These are phyloP conservation scores for Anethum foeniculum DNA, from an alignment of 140 eudicot species.

Conservation along the genomic window DNA sequence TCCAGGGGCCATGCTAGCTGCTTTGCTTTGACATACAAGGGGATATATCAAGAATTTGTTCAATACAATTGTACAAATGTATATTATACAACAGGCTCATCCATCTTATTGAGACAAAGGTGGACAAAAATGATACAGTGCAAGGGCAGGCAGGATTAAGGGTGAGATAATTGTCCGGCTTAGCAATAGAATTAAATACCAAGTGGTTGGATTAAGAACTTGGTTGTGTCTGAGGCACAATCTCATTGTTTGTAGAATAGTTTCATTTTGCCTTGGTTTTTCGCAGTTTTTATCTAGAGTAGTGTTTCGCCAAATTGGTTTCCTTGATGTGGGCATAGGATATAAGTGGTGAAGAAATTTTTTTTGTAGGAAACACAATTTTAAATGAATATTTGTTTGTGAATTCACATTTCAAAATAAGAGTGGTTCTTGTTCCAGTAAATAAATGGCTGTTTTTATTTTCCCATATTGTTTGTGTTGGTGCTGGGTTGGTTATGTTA, in stretches of 20 bases:
- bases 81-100: conserved; percentile 19
- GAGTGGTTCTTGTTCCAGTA: not conserved
- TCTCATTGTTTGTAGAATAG: conserved; percentile 15
- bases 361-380: not conserved
- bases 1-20: conserved; percentile 60
- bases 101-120: not conserved
- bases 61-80: conserved; percentile 4
- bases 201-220: conserved; percentile 23
- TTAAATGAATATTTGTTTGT: conserved; percentile 2
- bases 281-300: not conserved
- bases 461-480: not conserved
- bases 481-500: not conserved
- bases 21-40: conserved; percentile 29
- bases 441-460: not conserved
- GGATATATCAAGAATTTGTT: conserved; percentile 1
- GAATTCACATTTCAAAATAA: not conserved
- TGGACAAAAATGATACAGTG: conserved; percentile 11
- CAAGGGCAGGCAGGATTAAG: conserved; percentile 33
- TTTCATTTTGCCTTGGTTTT: conserved; percentile 6
- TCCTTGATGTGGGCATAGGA: conserved; percentile 17
- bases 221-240: conserved; percentile 22
- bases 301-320: conserved; percentile 14
- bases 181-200: conserved; percentile 17
- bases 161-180: conserved; percentile 14
- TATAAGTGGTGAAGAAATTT: not conserved